These are phyloP conservation scores for Euptelea pleiosperma DNA, from an alignment of 164 flowering plant genomes.

Conservation along the genomic window DNA sequence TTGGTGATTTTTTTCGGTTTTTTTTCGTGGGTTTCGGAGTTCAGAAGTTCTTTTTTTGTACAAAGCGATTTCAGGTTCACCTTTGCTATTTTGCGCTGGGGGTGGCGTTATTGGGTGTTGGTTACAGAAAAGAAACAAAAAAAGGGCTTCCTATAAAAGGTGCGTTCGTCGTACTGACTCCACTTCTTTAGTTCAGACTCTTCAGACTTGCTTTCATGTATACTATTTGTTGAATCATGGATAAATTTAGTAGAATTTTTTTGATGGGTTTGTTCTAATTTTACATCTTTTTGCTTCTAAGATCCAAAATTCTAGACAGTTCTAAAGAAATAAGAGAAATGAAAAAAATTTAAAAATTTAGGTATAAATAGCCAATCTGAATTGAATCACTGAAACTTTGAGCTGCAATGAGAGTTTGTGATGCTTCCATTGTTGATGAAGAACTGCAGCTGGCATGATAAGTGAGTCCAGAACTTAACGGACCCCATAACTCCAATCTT, in stretches of 20 bases:
- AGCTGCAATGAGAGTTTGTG: slow-evolving; percentile 34
- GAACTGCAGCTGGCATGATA: slow-evolving; percentile 57
- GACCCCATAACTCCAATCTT: slow-evolving; percentile 54
- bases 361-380: too few relatives aligned
- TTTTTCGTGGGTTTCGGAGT: too few relatives aligned
- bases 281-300: too few relatives aligned
- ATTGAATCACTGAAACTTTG: slow-evolving; percentile 33
- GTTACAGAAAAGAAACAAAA: not conserved
- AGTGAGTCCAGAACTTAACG: slow-evolving; percentile 47
- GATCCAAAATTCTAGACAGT: too few relatives aligned
- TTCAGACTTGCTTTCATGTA: too few relatives aligned
- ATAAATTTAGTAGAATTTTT: too few relatives aligned
- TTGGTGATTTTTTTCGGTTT: too few relatives aligned
- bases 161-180: not conserved
- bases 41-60: not conserved
- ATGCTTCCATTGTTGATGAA: slow-evolving; percentile 33
- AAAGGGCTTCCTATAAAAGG: not conserved
- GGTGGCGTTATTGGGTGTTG: not conserved
- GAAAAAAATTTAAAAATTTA: too few relatives aligned
- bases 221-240: too few relatives aligned
- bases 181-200: too few relatives aligned
- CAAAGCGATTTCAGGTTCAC: not conserved
- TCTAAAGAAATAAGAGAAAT: too few relatives aligned
- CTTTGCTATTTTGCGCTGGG: not conserved
- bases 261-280: too few relatives aligned